Evolutionary conservation across 2,329 filamentous ascomycete species (phyloP), one percentile per base, ranked within the genome.

Genomic region (Colletotrichum chlorophyti): DNA sequence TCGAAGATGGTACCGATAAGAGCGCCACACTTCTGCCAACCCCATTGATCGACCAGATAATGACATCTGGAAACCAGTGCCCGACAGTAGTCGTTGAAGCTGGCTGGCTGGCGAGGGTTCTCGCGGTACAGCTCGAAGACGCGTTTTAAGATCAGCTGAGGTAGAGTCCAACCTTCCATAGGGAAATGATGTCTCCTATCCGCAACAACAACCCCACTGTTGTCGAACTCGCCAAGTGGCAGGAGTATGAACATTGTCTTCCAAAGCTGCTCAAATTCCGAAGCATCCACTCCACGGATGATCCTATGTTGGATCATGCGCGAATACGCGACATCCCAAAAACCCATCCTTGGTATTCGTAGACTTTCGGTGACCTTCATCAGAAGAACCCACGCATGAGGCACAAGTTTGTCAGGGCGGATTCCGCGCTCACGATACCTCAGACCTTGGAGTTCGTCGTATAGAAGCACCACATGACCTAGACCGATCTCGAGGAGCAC

Each of bases 81-180:
- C 15, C 83, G 79, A 59, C 83, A 87, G 65, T 90, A 90, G 58
- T 83, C 82, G 63, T 88, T 89, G 75, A 89, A 89, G 65, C 83
- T 83, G 2, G 84, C 76, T 1, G 80, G 70, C 64, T 89, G 86
- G 19, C 77, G 78, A 3, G 70, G 66, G 52, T 86, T 83, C n/a
- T 72, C 70, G 59, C 78, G 76, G 65, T 89, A 90, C 2, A 87
- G 66, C 17, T 82, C 71, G 52, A 89, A 86, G 11, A 88, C 78
- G 6, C 78, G 77, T 63, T 77, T 83, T 43, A 89, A 61, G 26
- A 88, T 67, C 53, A 76, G 79, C 60, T 87, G 85, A 0, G 85
- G 81, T 12, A 89, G 68, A 4, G 65, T 62, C 87, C 87, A 90
- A 23, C 87, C 86, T 57, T 89, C 85, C 21, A 80, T 67, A 0